Evolutionary conservation across 2,329 filamentous ascomycete genomes (phyloP).

Genomic region (Aspergillus tamarii): DNA sequence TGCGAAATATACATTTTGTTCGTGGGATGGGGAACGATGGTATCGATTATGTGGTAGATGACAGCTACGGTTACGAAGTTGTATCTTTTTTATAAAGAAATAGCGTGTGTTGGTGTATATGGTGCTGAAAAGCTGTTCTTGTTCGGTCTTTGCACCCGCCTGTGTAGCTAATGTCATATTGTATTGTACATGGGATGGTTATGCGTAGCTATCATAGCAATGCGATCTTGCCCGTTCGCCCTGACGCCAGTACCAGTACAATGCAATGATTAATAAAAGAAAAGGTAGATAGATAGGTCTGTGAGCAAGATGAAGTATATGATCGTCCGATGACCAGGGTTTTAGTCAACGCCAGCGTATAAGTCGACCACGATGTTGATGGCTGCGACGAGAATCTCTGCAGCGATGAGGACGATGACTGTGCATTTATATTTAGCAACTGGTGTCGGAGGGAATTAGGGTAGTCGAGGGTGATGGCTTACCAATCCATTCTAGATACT

Average conservation of each 20-base stretch:
- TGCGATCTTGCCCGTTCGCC: constrained; percentile 4
- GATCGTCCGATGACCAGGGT: neutral
- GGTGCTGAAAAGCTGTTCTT: neutral
- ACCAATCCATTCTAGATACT: constrained; percentile 90
- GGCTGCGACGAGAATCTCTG: constrained; percentile 88
- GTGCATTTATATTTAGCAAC: constrained; percentile 22
- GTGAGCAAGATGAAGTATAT: neutral
- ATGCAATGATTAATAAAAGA: constrained; percentile 8
- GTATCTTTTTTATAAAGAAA: neutral
- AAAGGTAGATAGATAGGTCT: neutral
- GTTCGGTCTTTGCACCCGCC: neutral
- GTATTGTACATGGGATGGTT: constrained; percentile 10
- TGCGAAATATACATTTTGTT: neutral
- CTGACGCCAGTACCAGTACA: constrained; percentile 20
- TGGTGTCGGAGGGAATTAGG: neutral
- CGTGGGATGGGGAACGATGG: neutral
- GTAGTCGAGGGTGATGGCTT: constrained; percentile 44
- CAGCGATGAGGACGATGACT: constrained; percentile 95
- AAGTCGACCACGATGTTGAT: constrained; percentile 96
- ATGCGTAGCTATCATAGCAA: constrained; percentile 3
- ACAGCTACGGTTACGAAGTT: neutral
- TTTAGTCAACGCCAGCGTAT: constrained; percentile 68
- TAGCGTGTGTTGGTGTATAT: neutral
- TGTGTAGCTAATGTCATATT: neutral
- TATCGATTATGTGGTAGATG: neutral